Evolutionary conservation across 257 asterid genomes (phyloP), one percentile per base, ranked within the genome.

Genomic region (Cinchona pubescens): DNA sequence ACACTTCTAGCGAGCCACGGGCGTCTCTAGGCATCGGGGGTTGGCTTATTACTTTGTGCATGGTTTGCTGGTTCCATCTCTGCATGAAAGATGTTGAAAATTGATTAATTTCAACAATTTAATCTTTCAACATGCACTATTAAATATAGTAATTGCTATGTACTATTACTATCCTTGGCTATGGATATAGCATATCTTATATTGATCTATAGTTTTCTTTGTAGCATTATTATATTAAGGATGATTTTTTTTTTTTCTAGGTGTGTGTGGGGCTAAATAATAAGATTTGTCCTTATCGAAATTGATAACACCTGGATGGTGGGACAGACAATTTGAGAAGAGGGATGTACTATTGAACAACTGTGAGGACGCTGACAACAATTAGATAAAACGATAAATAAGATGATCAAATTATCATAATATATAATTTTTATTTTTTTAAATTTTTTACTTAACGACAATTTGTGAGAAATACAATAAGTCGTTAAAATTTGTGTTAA

Each of bases 1-100:
- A 94, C 3, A 94, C 97, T 70, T 94, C 98, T 11, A 94, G 83
- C 0, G 98, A 94, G 15, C 93, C 97, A 11, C 98, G 85, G 3
- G 90, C 80, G 73, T 94, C 97, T 79, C 97, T 77, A 1, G 97
- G 89, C 12, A 89, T 78, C 27, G 95, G 85, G 9, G 94, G 89
- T 6, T 3, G 82, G 58, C 23, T 51, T 78, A 81, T 88, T 82
- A 25, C 76, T 83, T 62, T 80, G 85, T 67, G 79, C 69, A 25
- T 81, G 83, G 72, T 86, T 86, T 5, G 38, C 38, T 16, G 72
- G 66, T 18, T 90, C 98, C 96, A 87, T 85, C 25, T 76, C 84
- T 85, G 75, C 76, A 69, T 49, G 70, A 65, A 64, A 53, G 37
- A 55, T 18, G 32, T 71, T 32, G 75, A n/a, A 2, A 8, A 18